phyloP scores from a whole-genome alignment of 139 green algal species.

The Micractinium conductrix region DNA sequence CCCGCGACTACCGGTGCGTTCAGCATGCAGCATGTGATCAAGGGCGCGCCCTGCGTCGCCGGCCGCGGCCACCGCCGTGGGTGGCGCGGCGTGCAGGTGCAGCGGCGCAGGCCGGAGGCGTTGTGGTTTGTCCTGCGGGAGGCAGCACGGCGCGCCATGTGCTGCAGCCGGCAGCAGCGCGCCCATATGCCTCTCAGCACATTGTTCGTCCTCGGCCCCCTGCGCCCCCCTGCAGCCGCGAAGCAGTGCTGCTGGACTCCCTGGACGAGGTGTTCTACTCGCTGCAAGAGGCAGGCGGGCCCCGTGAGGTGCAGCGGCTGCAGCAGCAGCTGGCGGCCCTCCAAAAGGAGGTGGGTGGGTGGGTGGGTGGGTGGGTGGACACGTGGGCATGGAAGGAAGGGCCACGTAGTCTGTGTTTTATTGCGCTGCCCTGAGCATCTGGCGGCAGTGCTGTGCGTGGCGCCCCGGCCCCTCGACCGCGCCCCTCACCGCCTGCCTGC shows the following conservation, averaged over 20 bases:
- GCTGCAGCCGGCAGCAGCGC: too few species aligned
- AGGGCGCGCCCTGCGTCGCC: constrained; percentile 66
- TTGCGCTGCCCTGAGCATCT: neutral
- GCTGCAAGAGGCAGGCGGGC: constrained; percentile 44
- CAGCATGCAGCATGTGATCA: constrained; percentile 57
- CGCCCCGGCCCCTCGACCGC: neutral
- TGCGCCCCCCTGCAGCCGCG: constrained; percentile 15
- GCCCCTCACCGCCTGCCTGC: too few species aligned
- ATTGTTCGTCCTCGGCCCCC: too few species aligned
- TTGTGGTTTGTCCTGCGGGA: too few species aligned
- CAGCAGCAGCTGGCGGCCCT: constrained; percentile 45
- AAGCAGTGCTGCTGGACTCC: constrained; percentile 69
- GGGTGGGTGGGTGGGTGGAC: neutral
- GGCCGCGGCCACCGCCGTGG: constrained; percentile 44
- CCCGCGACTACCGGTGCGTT: constrained; percentile 39
- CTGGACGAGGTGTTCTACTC: constrained; percentile 81
- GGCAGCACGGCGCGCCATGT: too few species aligned
- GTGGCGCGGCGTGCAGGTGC: neutral
- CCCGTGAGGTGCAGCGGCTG: constrained; percentile 16
- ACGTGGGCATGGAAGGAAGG: too few species aligned
- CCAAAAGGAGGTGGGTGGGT: constrained; percentile 22
- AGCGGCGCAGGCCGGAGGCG: too few species aligned
- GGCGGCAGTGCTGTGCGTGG: neutral
- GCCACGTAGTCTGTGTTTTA: too few species aligned
- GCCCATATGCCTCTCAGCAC: too few species aligned